Evolutionary conservation across 345 rosid species (phyloP), one percentile per base, ranked within the genome.

Genomic region (Salix viminalis): DNA sequence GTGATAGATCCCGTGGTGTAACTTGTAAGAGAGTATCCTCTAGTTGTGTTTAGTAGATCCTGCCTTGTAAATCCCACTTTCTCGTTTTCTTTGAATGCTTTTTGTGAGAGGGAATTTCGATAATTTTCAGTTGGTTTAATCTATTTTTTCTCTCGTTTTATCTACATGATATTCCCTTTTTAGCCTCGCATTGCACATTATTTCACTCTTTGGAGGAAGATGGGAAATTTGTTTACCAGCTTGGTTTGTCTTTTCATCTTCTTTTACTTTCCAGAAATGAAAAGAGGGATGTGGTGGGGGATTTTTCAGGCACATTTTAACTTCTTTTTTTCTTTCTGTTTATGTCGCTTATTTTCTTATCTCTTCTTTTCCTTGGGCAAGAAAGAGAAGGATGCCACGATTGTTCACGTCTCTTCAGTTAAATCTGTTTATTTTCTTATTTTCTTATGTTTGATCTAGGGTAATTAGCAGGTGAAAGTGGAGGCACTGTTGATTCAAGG

Each of bases 401-500:
- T 19, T 54, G 37, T 36, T 36, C 37, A n/a, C 39, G 69, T 44
- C 28, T 34, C 48, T 44, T 50, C 14, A 28, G 1, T 23, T 9
- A 62, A 52, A 34, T 10, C 42, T 54, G 48, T 36, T 32, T 32
- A 32, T 32, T 32, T 32, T 32, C 44, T 32, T 32, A 32, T 32
- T 32, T 32, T 32, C 44, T 52, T 6, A 9, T 56, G 41, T 54
- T 60, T 52, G 32, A 68, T 70, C 13, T 41, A 46, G 79, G 64
- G 39, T 26, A 8, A 62, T 58, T 3, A 71, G 70, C 86, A 96
- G 99, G 97, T 96, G 80, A 95, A 94, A 75, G 92, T 96, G 44
- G 99, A 94, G 78, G 94, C 89, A 60, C 75, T 94, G n/a, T 94
- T 89, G 79, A 91, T 94, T 42, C 94, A 92, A 86, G 97, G 97